These are phyloP conservation scores for Thinopyrum elongatum DNA, from an alignment of 176 grass and related monocot species.

Conservation along the genomic window DNA sequence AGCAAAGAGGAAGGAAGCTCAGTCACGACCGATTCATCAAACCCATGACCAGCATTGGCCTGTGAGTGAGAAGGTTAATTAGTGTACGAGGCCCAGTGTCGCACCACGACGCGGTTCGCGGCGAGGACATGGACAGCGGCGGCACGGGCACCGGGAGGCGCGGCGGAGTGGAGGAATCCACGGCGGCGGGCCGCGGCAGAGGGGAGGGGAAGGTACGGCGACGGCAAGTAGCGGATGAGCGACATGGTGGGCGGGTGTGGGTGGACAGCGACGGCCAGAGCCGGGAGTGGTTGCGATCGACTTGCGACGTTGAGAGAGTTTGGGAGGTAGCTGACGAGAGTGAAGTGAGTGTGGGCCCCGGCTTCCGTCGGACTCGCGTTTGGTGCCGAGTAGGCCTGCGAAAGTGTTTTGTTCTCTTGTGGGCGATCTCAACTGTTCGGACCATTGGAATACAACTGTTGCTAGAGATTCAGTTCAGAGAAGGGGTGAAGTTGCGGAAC, in stretches of 20 bases:
- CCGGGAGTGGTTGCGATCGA: too few relatives aligned
- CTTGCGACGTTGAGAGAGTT: too few relatives aligned
- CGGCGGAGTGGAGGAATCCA: not conserved
- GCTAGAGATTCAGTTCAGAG: too few relatives aligned
- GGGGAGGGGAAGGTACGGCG: not conserved
- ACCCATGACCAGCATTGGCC: not conserved
- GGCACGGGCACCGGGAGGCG: not conserved
- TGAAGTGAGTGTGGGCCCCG: too few relatives aligned
- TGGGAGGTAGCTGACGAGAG: too few relatives aligned
- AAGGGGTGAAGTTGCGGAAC: too few relatives aligned
- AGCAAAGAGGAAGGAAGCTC: not conserved
- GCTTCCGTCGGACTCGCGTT: not conserved
- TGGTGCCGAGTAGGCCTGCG: not conserved
- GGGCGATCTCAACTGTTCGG: too few relatives aligned
- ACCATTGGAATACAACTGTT: too few relatives aligned
- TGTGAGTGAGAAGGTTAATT: not conserved
- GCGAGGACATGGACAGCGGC: not conserved
- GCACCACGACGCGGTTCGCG: conserved; percentile 23
- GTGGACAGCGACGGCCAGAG: too few relatives aligned
- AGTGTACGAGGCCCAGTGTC: not conserved
- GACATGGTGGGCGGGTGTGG: not conserved
- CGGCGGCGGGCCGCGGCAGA: not conserved
- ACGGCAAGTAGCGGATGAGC: not conserved
- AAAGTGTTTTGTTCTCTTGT: too few relatives aligned
- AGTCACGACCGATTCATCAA: not conserved